Evolutionary conservation across 495 filamentous ascomycete genomes (phyloP).

Genomic region (Evernia prunastri): DNA sequence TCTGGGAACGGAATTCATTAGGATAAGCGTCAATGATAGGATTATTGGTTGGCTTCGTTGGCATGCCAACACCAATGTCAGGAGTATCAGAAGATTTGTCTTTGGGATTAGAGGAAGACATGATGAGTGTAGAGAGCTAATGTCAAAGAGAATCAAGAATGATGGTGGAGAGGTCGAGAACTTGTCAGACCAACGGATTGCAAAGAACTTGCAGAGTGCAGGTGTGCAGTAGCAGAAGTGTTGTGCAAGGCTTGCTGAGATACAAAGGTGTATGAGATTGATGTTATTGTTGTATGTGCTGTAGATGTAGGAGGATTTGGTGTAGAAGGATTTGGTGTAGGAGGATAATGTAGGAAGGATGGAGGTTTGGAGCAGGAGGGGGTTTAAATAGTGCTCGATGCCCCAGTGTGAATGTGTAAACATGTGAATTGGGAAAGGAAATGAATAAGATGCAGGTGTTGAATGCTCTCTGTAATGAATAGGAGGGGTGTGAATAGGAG

Average conservation of each 20-base stretch:
- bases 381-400: slow-evolving; percentile 11
- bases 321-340: neutral
- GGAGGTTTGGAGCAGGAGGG: neutral
- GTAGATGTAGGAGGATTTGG: neutral
- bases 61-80: neutral
- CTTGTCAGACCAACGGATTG: neutral
- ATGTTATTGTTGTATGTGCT: neutral
- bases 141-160: neutral
- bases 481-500: neutral
- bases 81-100: slow-evolving; percentile 7
- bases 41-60: neutral
- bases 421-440: neutral
- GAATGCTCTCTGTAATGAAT: no score
- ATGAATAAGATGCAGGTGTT: neutral
- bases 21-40: no score
- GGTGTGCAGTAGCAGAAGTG: neutral
- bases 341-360: slow-evolving; percentile 10
- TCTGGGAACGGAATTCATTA: slow-evolving; percentile 21
- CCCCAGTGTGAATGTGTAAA: neutral
- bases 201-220: neutral
- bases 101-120: neutral
- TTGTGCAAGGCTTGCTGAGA: neutral
- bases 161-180: neutral
- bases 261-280: neutral
- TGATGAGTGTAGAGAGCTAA: neutral